Percentiles rank a stretch among this genome's conserved stretches.
phyloP scores from a whole-genome alignment of 2,329 filamentous ascomycete genomes.

The Chrysoporthe deuterocubensis region DNA sequence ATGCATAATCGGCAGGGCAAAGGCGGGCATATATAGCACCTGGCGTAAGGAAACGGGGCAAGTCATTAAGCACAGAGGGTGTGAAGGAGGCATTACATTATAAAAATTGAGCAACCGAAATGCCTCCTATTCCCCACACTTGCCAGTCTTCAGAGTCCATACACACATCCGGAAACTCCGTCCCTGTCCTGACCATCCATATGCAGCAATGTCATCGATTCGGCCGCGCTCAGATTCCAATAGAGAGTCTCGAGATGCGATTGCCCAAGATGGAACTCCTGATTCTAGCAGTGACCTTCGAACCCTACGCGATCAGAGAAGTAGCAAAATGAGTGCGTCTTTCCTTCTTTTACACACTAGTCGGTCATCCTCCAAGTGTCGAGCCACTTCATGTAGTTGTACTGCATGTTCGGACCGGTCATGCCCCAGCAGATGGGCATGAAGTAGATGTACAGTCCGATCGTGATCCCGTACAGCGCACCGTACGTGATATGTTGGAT shows the following conservation, averaged over 20 bases:
- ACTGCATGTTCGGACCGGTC: slow-evolving; percentile 81
- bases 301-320: slow-evolving; percentile 6
- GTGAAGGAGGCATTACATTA: slow-evolving; percentile 20
- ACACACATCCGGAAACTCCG: slow-evolving; percentile 16
- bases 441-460: slow-evolving; percentile 88
- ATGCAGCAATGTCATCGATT: slow-evolving; percentile 17
- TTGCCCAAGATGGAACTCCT: slow-evolving; percentile 4
- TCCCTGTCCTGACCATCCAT: slow-evolving; percentile 14
- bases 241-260: neutral
- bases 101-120: neutral
- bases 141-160: slow-evolving; percentile 2
- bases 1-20: slow-evolving; percentile 25
- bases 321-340: neutral
- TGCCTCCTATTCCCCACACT: slow-evolving; percentile 6
- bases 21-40: slow-evolving; percentile 8
- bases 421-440: slow-evolving; percentile 96
- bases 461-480: slow-evolving; percentile 71
- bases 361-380: slow-evolving; percentile 83
- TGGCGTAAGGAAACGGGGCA: slow-evolving; percentile 19
- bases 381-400: slow-evolving; percentile 94
- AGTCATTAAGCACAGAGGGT: slow-evolving; percentile 14
- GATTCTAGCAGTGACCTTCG: slow-evolving; percentile 1
- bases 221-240: neutral
- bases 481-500: slow-evolving; percentile 73
- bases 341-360: slow-evolving; percentile 36